Evolutionary conservation across 164 flowering plant species (phyloP).

Genomic region (Stephania japonica): DNA sequence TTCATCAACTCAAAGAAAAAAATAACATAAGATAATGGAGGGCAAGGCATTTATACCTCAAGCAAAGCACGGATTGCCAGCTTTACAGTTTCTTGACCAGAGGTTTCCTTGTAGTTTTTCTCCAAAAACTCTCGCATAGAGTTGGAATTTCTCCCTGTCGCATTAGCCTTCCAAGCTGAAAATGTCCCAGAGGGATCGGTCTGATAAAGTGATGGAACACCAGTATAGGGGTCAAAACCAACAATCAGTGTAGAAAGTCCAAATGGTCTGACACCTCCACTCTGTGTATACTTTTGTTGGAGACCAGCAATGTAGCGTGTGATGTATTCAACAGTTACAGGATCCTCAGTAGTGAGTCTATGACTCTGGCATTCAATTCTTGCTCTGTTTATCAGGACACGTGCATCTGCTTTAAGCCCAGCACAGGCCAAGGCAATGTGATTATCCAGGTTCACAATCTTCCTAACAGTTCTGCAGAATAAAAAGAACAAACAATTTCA

Average conservation of each 20-base stretch:
- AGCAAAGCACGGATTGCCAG: slow-evolving; percentile 91
- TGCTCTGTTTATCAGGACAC: slow-evolving; percentile 87
- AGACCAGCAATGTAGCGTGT: slow-evolving; percentile 97
- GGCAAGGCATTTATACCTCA: slow-evolving; percentile 51
- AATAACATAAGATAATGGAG: neutral
- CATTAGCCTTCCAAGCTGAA: slow-evolving; percentile 98
- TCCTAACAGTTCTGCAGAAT: slow-evolving; percentile 65
- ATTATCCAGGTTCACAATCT: slow-evolving; percentile 82
- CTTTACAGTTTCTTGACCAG: slow-evolving; percentile 92
- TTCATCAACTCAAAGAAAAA: neutral
- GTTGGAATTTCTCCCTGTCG: slow-evolving; percentile 94
- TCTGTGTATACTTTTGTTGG: slow-evolving; percentile 96
- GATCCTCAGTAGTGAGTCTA: slow-evolving; percentile 93
- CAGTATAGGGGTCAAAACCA: slow-evolving; percentile 91
- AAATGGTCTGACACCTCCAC: slow-evolving; percentile 98
- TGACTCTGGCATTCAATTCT: slow-evolving; percentile 96
- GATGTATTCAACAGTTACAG: slow-evolving; percentile 93
- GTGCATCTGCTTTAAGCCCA: slow-evolving; percentile 97
- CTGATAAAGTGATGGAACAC: slow-evolving; percentile 84
- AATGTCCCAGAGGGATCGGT: slow-evolving; percentile 99
- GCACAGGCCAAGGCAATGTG: slow-evolving; percentile 98
- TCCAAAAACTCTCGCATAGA: slow-evolving; percentile 87
- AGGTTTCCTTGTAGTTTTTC: slow-evolving; percentile 93
- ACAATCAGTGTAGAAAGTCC: slow-evolving; percentile 93
- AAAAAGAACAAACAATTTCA: neutral